Base-by-base conservation (phyloP, 164 flowering plant genomes). In the Platanus orientalis region DNA sequence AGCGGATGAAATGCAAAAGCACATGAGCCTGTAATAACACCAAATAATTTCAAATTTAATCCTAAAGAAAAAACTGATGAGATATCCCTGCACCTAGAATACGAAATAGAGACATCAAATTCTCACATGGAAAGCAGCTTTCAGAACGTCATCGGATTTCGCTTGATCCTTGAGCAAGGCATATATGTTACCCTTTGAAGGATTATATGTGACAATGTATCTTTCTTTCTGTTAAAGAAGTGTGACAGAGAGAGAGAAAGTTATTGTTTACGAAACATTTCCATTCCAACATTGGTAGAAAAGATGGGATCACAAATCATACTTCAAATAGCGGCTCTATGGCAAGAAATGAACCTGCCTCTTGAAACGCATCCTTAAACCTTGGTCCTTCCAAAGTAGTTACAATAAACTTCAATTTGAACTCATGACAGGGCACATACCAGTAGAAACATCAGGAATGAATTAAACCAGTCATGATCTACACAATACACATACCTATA, bases 81-180 rank as follows among this genome's bases (percentile, higher is more conserved):
- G 29, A 4, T n/a, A n/a, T 55, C 19, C 42, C 25, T 42, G 23
- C n/a, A 25, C 34, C 50, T 17, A 44, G 24, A n/a, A 60, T 9
- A 34, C 26, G 57, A n/a, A 62, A 55, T 23, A 67, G n/a, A 45
- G 21, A 53, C 50, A 50, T 39, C 19, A 30, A 48, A 44, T 52
- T 40, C 96, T 83, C 62, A 95, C 99, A 75, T 95, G 99, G 73
- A 85, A 95, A 67, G 99, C 96, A 9, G 99, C 99, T 80, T 95
- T 95, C 42, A 95, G 76, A 70, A 95, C 82, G 73, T 95, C 99
- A 74, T 92, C 99, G 0, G 97, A 80, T 73, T 86, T 87, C 12
- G 99, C 97, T 69, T 86, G 88, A 76, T 88, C 89, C 74, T 92
- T 95, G 58, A 95, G 80, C 78, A 92, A 73, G 40, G 97, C 99